These are phyloP conservation scores for Beauveria scarabaeidicola DNA, from an alignment of 2,329 filamentous ascomycete genomes.

Conservation along the genomic window DNA sequence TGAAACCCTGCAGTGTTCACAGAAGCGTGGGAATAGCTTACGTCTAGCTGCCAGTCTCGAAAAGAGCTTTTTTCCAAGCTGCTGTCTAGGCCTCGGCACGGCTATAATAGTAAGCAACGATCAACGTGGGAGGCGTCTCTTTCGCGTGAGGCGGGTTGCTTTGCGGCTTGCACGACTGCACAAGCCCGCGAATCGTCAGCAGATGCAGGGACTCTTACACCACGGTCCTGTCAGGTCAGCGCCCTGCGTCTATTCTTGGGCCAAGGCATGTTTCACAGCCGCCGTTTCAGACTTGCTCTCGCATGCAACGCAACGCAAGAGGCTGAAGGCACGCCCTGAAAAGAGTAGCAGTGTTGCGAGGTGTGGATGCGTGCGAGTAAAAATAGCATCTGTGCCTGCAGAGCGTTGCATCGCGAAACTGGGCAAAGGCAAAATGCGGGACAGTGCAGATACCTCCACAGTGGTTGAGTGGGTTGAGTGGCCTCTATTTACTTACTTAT, in stretches of 20 bases:
- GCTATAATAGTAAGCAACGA: background rate
- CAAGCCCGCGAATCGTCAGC: background rate
- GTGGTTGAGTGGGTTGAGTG: no score
- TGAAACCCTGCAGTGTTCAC: background rate
- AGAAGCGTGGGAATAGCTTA: background rate
- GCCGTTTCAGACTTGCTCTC: background rate
- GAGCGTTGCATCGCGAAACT: background rate
- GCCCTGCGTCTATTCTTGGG: background rate
- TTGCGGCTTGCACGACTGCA: background rate
- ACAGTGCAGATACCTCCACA: no score
- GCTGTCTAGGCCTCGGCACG: background rate
- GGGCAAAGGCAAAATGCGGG: background rate
- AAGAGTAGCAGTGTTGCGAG: no score
- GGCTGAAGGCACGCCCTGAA: background rate
- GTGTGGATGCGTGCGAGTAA: background rate
- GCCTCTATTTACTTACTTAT: no score
- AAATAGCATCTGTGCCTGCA: background rate
- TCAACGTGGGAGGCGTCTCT: background rate
- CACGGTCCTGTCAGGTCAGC: background rate
- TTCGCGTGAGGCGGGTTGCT: background rate
- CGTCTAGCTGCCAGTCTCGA: background rate
- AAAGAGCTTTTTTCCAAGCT: background rate
- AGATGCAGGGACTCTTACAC: background rate
- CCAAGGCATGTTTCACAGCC: background rate
- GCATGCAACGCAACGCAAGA: background rate